A percentile compares a stretch with the other conserved stretches of the same genome.
Evolutionary conservation across 2,329 filamentous ascomycete species (phyloP).

Genomic region (Fusarium heterosporum): DNA sequence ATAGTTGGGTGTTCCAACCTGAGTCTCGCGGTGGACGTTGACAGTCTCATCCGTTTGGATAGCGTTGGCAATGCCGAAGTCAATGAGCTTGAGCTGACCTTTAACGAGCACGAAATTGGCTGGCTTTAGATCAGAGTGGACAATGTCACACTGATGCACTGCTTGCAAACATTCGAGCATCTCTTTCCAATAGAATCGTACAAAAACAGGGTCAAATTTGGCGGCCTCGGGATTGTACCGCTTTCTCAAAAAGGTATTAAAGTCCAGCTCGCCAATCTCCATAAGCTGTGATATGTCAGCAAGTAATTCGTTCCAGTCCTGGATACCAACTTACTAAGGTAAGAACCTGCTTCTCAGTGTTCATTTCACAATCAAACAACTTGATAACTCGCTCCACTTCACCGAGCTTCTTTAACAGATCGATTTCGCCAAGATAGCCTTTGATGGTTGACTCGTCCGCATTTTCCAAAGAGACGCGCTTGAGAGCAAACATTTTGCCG

Average conservation of each 20-base stretch:
- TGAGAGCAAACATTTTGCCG: constrained; percentile 93
- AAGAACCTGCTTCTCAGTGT: constrained; percentile 88
- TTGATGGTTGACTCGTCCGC: constrained; percentile 85
- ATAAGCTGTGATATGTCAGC: constrained; percentile 73
- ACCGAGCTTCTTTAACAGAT: constrained; percentile 83
- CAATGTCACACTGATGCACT: constrained; percentile 90
- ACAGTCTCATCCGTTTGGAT: constrained; percentile 96
- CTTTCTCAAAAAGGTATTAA: constrained; percentile 84
- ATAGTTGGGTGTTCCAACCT: constrained; percentile 97
- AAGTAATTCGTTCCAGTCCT: not conserved
- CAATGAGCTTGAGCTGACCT: constrained; percentile 92
- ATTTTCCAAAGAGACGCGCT: constrained; percentile 90
- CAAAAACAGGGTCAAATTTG: constrained; percentile 87
- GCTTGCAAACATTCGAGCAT: constrained; percentile 96
- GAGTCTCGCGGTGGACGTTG: constrained; percentile 95
- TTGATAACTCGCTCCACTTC: constrained; percentile 91
- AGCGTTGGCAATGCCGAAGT: constrained; percentile 98
- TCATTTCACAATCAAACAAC: constrained; percentile 92
- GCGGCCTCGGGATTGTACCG: constrained; percentile 78
- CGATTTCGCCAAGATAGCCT: constrained; percentile 96
- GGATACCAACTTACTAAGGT: constrained; percentile 73
- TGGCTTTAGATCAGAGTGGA: constrained; percentile 96
- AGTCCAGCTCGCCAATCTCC: constrained; percentile 95
- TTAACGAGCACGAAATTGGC: constrained; percentile 96
- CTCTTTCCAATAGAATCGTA: constrained; percentile 99